Evolutionary conservation across 306 rosid genomes (phyloP), one percentile per base, ranked within the genome.

Genomic region (Medicago truncatula): DNA sequence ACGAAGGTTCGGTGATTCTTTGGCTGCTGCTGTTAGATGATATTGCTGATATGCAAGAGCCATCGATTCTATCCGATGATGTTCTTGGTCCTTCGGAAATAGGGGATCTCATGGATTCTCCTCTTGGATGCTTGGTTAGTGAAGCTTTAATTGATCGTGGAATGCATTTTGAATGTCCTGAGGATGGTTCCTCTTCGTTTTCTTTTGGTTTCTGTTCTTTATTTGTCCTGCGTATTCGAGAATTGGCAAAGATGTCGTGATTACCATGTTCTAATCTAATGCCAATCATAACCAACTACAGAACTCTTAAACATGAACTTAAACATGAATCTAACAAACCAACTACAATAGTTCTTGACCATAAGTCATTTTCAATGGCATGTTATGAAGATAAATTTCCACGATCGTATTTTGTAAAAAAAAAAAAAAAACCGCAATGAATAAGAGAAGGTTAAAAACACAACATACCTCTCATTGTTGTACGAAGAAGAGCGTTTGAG

Each of bases 401-500:
- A 8, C 8, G 44, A 40, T 1, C 3, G 11, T 40, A 40, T 8
- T 40, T 40, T 1, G 7, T 34, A 34, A 34, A 34, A 34, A 34
- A 5, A 34, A 5, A 2, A 34, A 34, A 34, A 5, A 47, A 47
- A 49, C 17, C 14, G n/a, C 54, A 49, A 52, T 16, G 57, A 52
- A n/a, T 3, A 67, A 75, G 28, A 61, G 73, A 59, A 61, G 46
- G 56, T 8, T 68, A 70, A 80, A 72, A 54, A 63, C 52, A 67
- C 71, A 70, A 80, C 76, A 50, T 73, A 92, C 99, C 96, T 88
- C 82, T 90, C 99, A 68, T 89, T 91, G 65, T 87, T 92, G 87
- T 81, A 90, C 57, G 99, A 96, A 50, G 98, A 96, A 56, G 99
- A 96, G 40, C 99, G 92, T 79, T 92, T 96, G 69, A 96, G 87